Evolutionary conservation across 495 filamentous ascomycete genomes (phyloP).

Genomic region (Zalerion maritima): DNA sequence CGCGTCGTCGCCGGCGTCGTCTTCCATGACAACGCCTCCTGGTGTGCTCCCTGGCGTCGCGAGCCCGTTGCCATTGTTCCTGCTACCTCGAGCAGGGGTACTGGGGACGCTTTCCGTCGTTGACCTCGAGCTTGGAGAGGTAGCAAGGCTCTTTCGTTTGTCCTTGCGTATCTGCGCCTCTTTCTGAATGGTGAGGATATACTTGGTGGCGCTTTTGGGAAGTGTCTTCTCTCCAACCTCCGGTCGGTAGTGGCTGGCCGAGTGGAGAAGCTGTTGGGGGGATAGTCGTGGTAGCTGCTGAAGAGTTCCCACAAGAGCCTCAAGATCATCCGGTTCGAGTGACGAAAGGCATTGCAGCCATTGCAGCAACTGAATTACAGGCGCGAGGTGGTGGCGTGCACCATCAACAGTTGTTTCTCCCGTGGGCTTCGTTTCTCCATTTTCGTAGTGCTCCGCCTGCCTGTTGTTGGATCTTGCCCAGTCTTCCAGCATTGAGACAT

Average conservation of each 20-base stretch:
- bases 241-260: constrained; percentile 79
- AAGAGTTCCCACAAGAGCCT: constrained; percentile 69
- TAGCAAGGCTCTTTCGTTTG: constrained; percentile 21
- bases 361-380: constrained; percentile 87
- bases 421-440: constrained; percentile 70
- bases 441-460: constrained; percentile 89
- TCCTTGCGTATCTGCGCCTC: constrained; percentile 46
- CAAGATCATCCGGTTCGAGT: constrained; percentile 71
- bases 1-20: constrained; percentile 43
- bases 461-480: constrained; percentile 91
- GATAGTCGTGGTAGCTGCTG: constrained; percentile 75
- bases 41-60: constrained; percentile 14
- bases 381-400: constrained; percentile 68
- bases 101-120: constrained; percentile 19
- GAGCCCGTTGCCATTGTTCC: constrained; percentile 14
- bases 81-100: constrained; percentile 22
- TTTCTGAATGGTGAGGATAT: constrained; percentile 65
- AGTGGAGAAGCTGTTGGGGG: constrained; percentile 81
- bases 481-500: constrained; percentile 86
- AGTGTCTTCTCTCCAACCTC: constrained; percentile 93
- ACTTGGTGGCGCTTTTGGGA: constrained; percentile 73
- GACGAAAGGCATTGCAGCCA: constrained; percentile 98
- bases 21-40: constrained; percentile 17
- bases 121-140: constrained; percentile 17
- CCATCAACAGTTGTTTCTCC: constrained; percentile 78